Conservation (phyloP, 2,329 filamentous ascomycete species). For the Colletotrichum filicis region DNA sequence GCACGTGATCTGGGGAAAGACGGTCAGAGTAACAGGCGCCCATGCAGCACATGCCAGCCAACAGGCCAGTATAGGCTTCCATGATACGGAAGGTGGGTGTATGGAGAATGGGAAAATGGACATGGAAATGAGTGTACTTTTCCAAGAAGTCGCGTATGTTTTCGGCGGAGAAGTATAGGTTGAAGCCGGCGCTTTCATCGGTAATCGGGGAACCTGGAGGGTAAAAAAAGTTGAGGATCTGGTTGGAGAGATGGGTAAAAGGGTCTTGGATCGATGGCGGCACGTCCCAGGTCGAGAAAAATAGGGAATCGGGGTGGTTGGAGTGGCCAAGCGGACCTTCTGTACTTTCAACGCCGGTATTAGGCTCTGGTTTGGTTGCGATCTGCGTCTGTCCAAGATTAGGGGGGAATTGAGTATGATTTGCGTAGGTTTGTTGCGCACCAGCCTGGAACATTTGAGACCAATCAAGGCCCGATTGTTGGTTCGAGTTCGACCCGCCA, state of each 20-base stretch:
- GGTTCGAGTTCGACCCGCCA: conserved; percentile 68
- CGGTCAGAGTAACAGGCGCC: conserved; percentile 80
- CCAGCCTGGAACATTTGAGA: conserved; percentile 81
- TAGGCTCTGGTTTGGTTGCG: conserved; percentile 75
- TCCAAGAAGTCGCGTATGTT: conserved; percentile 78
- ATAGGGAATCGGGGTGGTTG: conserved; percentile 52
- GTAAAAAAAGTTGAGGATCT: conserved; percentile 67
- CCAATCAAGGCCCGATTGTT: conserved; percentile 77
- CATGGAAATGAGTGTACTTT: conserved; percentile 77
- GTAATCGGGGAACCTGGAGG: conserved; percentile 66
- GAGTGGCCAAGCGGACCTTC: conserved; percentile 54
- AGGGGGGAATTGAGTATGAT: conserved; percentile 64
- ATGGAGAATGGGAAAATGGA: conserved; percentile 79
- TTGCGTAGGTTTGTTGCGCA: conserved; percentile 74
- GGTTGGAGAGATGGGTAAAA: conserved; percentile 64
- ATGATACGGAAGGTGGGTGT: conserved; percentile 76
- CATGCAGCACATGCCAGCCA: conserved; percentile 77
- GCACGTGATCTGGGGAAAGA: conserved; percentile 68
- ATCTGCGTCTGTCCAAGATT: conserved; percentile 77
- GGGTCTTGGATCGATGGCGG: conserved; percentile 59
- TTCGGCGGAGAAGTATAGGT: conserved; percentile 72
- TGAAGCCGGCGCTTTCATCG: conserved; percentile 63
- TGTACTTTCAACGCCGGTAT: conserved; percentile 61
- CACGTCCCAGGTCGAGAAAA: conserved; percentile 63
- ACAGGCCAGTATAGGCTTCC: conserved; percentile 73